Conservation (phyloP, 2,329 filamentous ascomycete genomes). For the Colletotrichum chrysophilum region DNA sequence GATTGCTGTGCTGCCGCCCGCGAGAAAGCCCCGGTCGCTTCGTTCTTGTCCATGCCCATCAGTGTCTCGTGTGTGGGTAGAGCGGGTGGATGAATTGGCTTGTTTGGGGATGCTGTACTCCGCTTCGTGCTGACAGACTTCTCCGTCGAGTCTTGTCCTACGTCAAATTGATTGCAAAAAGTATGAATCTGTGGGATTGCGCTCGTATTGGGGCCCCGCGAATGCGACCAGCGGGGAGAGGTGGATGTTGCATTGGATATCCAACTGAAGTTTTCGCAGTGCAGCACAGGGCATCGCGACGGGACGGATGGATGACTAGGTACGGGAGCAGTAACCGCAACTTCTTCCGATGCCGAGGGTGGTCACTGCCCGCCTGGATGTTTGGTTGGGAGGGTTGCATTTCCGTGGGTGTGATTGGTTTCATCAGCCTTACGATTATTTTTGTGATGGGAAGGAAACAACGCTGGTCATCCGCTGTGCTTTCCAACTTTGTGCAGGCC, state of each 20-base stretch:
- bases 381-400: constrained; percentile 1
- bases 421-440: constrained; percentile 14
- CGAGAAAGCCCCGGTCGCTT: background rate
- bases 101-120: background rate
- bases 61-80: background rate
- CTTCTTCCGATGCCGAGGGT: background rate
- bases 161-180: constrained; percentile 3
- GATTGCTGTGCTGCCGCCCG: background rate
- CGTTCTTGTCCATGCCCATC: background rate
- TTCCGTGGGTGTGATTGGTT: background rate
- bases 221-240: background rate
- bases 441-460: background rate
- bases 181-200: background rate
- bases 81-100: background rate
- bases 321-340: background rate
- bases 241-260: background rate
- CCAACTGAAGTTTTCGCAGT: background rate
- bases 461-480: background rate
- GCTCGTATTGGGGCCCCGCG: background rate
- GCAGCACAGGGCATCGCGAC: background rate
- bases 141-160: background rate
- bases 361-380: background rate
- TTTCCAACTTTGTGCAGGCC: background rate
- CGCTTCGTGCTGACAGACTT: background rate
- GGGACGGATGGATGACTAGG: too few species aligned